Base-by-base conservation (phyloP, 257 asterid genomes). In the Parsonsia alboflavescens region DNA sequence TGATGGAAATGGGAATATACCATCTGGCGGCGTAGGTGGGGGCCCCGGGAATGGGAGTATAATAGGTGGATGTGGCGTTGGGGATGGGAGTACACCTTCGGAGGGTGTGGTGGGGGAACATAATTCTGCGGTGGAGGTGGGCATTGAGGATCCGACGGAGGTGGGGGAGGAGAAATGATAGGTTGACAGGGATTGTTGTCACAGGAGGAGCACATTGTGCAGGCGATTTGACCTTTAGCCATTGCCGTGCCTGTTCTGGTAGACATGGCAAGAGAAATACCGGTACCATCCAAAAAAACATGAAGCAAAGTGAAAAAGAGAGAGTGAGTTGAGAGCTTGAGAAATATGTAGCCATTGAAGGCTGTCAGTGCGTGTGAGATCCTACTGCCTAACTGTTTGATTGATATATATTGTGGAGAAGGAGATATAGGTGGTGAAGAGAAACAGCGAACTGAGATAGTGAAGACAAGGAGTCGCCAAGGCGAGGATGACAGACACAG, bases 171-270 rank as follows among this genome's bases (percentile, higher is more conserved):
- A 49, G 89, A 79, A n/a, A 50, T 28, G 59, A 80, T 49, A 11
- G 97, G 96, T 48, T 88, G 96, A 26, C 97, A 87, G 6, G 97
- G 96, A 3, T 33, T 33, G 44, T 89, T 88, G 64, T 86, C 91
- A 71, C 96, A 88, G 26, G 90, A 73, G 6, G 92, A 80, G 85
- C 96, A 92, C 89, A 86, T 83, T 80, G 88, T 76, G 88, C 97
- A 92, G 80, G 89, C 45, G 0, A 84, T 73, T 73, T 87, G 91
- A 74, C 85, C 88, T 77, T 80, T 90, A 26, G 85, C 22, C 75
- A 85, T 50, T 65, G 94, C 87, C n/a, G 79, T 73, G 0, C 39
- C 39, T 33, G 39, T 33, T 33, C 2, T 33, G 3, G 39, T 33
- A 33, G 39, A 33, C 39, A 85, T 80, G 2, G 92, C 49, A 11